Conservation (phyloP, 139 green algal species). For the Coelastrella sp. region DNA sequence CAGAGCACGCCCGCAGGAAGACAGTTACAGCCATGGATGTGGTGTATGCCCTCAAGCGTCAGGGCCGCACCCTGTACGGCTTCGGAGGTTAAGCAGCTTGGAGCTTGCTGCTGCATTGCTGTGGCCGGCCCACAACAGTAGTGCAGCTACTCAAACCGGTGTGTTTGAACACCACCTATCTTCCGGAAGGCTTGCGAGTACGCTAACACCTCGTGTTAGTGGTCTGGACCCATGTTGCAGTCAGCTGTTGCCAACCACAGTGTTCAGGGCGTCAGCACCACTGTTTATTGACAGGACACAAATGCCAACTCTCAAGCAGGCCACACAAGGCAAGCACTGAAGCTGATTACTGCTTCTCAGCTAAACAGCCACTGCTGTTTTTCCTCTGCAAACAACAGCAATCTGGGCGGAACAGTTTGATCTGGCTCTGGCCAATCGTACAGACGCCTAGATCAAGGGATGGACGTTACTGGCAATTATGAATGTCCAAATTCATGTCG, state of each 20-base stretch:
- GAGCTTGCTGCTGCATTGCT: not conserved
- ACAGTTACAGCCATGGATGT: conserved; percentile 97
- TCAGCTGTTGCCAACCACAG: not conserved
- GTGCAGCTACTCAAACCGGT: not conserved
- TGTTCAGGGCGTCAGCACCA: not conserved
- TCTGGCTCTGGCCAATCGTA: too few species aligned
- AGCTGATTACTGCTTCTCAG: too few species aligned
- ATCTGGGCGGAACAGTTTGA: too few species aligned
- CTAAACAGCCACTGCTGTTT: too few species aligned
- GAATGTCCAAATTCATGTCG: too few species aligned
- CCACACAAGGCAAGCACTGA: too few species aligned
- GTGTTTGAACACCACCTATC: not conserved
- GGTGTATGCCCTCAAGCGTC: conserved; percentile 96
- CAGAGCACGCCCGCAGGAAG: conserved; percentile 97
- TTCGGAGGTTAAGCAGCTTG: conserved; percentile 89
- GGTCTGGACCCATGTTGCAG: not conserved
- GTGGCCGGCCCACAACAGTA: not conserved
- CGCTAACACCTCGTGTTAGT: not conserved
- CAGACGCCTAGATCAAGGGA: too few species aligned
- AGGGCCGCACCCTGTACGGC: conserved; percentile 97
- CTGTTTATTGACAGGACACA: too few species aligned
- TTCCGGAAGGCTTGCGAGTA: not conserved
- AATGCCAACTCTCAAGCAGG: too few species aligned
- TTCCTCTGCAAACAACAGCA: too few species aligned
- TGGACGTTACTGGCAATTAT: too few species aligned